A percentile compares a stretch with the other conserved stretches of the same genome.
These are phyloP conservation scores for Pythium myriotylum DNA, from an alignment of 352 stramenopile genomes.

Conservation along the genomic window DNA sequence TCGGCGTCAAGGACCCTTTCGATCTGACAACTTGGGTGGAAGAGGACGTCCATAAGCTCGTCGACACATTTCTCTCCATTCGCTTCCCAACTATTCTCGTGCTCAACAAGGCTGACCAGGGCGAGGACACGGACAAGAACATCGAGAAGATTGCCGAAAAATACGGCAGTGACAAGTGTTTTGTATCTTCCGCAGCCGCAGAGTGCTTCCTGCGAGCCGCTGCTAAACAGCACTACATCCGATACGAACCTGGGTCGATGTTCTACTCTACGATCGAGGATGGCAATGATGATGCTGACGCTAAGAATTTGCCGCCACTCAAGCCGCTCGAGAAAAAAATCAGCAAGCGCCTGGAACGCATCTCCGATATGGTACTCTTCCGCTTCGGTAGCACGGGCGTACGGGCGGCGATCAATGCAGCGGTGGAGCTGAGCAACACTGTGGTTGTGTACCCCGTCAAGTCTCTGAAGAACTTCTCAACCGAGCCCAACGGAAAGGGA, in stretches of 20 bases:
- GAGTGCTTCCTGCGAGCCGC: constrained; percentile 83
- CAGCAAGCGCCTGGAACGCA: constrained; percentile 76
- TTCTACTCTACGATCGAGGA: constrained; percentile 81
- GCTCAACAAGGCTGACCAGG: constrained; percentile 89
- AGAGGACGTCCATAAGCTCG: constrained; percentile 68
- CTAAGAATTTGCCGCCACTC: constrained; percentile 39
- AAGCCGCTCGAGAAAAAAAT: constrained; percentile 83
- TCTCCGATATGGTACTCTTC: constrained; percentile 91
- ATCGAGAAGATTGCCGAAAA: constrained; percentile 89
- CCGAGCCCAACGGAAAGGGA: constrained; percentile 62
- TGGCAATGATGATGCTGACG: constrained; percentile 34
- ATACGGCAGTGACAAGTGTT: constrained; percentile 86
- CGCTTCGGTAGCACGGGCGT: constrained; percentile 87
- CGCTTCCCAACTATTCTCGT: constrained; percentile 89
- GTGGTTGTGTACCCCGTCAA: constrained; percentile 87
- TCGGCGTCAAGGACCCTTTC: constrained; percentile 65
- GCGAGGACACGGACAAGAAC: constrained; percentile 85
- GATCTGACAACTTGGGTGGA: constrained; percentile 63
- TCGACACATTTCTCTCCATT: constrained; percentile 75
- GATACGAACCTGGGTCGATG: constrained; percentile 85
- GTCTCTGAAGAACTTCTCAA: constrained; percentile 86
- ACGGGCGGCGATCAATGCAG: constrained; percentile 83
- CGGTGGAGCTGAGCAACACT: constrained; percentile 79
- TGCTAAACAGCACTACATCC: constrained; percentile 77
- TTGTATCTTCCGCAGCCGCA: constrained; percentile 84